phyloP scores from a whole-genome alignment of 73 alveolate species.

The Stentor coeruleus region DNA sequence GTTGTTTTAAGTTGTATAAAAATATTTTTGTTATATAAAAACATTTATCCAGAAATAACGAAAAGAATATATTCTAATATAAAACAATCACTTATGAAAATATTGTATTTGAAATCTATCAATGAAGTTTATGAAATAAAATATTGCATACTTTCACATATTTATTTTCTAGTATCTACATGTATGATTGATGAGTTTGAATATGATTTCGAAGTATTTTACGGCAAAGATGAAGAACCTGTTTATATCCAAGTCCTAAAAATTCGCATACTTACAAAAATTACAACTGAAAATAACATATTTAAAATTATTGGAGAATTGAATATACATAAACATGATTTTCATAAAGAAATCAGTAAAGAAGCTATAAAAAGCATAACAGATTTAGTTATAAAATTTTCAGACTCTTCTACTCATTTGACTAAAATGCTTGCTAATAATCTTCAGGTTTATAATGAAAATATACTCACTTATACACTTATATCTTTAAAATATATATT shows the following conservation, averaged over 20 bases:
- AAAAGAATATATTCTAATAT: too few species aligned
- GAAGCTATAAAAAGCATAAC: slow-evolving; percentile 57
- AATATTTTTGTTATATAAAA: slow-evolving; percentile 89
- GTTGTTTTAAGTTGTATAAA: slow-evolving; percentile 93
- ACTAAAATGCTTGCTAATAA: slow-evolving; percentile 40
- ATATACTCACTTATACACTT: slow-evolving; percentile 52
- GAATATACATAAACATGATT: slow-evolving; percentile 83
- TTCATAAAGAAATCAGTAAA: slow-evolving; percentile 72
- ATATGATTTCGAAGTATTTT: slow-evolving; percentile 88
- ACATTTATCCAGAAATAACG: too few species aligned
- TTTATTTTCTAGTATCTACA: slow-evolving; percentile 67
- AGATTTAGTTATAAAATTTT: too few species aligned
- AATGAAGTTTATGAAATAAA: slow-evolving; percentile 83
- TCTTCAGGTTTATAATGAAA: slow-evolving; percentile 43
- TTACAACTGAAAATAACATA: slow-evolving; percentile 50
- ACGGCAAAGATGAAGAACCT: slow-evolving; percentile 96
- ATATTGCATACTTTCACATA: slow-evolving; percentile 87
- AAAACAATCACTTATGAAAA: too few species aligned
- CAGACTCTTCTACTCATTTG: too few species aligned
- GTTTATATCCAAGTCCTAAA: slow-evolving; percentile 83
- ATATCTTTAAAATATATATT: slow-evolving; percentile 50
- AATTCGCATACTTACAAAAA: slow-evolving; percentile 67
- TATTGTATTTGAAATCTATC: too few species aligned
- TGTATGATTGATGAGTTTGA: slow-evolving; percentile 83
- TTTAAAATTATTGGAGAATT: slow-evolving; percentile 74